Percentiles rank a stretch among this genome's conserved stretches.
Conservation (phyloP, 345 rosid species). For the Erucastrum elatum region DNA sequence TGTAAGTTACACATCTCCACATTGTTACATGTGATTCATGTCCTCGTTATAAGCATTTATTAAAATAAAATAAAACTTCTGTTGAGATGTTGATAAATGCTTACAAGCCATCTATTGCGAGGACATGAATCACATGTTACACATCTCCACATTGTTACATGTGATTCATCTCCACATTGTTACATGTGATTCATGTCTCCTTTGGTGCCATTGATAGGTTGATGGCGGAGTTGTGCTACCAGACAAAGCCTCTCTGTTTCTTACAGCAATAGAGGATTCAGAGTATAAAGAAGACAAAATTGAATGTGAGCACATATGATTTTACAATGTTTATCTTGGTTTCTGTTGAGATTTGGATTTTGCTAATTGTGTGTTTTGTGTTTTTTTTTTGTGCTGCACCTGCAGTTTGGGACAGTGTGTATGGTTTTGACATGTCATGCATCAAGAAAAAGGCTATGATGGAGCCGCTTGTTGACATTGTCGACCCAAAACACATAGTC, state of each 20-base stretch:
- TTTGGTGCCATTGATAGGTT: neutral
- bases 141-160: too few species aligned
- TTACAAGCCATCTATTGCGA: too few species aligned
- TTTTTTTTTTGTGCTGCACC: slow-evolving; percentile 33
- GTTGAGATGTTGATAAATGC: too few species aligned
- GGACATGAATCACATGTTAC: too few species aligned
- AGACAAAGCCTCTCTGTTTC: neutral
- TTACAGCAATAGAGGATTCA: slow-evolving; percentile 80
- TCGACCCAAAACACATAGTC: slow-evolving; percentile 88
- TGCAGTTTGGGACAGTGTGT: slow-evolving; percentile 11
- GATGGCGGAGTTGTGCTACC: neutral
- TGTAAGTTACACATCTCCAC: slow-evolving; percentile 50
- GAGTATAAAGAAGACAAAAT: slow-evolving; percentile 93
- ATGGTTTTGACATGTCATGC: too few species aligned
- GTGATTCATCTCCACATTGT: too few species aligned
- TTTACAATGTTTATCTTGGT: neutral
- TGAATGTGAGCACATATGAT: slow-evolving; percentile 58
- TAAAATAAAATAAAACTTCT: too few species aligned
- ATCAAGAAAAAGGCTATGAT: slow-evolving; percentile 43
- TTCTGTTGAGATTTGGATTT: neutral
- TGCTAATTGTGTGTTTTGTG: neutral
- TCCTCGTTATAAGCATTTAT: too few species aligned
- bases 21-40: too few species aligned
- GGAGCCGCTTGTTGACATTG: slow-evolving; percentile 98
- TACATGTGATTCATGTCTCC: too few species aligned